phyloP scores from a whole-genome alignment of 2,329 filamentous ascomycete species.

The Furcasterigmium sp. region DNA sequence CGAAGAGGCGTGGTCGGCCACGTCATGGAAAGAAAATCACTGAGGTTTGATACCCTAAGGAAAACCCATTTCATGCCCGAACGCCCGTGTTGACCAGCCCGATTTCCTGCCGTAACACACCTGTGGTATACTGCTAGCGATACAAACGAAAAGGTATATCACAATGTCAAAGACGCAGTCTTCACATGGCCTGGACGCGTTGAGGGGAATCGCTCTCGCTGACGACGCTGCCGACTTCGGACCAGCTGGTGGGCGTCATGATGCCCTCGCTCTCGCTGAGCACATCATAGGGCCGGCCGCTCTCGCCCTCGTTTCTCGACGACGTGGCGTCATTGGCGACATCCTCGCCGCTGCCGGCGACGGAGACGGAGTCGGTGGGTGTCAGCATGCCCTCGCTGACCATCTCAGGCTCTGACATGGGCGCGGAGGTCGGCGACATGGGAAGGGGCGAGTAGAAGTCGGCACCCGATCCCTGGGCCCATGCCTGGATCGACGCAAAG shows the following conservation, averaged over 20 bases:
- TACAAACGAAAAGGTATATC: background rate
- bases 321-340: constrained; percentile 36
- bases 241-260: constrained; percentile 58
- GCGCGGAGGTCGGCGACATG: constrained; percentile 37
- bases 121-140: background rate
- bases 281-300: constrained; percentile 43
- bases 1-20: too few species aligned
- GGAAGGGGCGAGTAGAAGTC: constrained; percentile 57
- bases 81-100: background rate
- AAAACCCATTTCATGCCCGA: background rate
- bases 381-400: constrained; percentile 51
- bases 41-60: too few species aligned
- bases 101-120: background rate
- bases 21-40: too few species aligned
- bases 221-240: constrained; percentile 58
- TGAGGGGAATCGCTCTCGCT: constrained; percentile 45
- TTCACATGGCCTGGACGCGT: constrained; percentile 16
- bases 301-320: constrained; percentile 26
- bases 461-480: constrained; percentile 50
- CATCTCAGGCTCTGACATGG: constrained; percentile 46
- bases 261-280: constrained; percentile 57
- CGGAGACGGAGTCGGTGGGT: constrained; percentile 52
- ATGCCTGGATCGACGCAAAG: constrained; percentile 59
- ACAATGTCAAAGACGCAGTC: constrained; percentile 9
- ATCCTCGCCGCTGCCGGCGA: constrained; percentile 46